Conservation (phyloP, 1,284 basidiomycete species). For the Erythrobasidium hasegawianum region DNA sequence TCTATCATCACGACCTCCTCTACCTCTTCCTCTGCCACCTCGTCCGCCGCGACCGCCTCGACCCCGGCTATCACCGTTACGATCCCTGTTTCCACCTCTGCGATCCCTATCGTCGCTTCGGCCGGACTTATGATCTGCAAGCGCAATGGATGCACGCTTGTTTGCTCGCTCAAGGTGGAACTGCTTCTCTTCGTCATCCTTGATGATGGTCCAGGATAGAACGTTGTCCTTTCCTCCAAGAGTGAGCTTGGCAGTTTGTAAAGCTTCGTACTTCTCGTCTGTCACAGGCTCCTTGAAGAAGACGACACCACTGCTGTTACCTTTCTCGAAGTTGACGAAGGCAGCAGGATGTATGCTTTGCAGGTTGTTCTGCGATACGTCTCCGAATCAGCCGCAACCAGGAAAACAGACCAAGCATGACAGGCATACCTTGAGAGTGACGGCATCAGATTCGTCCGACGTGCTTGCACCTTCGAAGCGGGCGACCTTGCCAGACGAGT, state of each 20-base stretch:
- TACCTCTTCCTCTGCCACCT: constrained; percentile 46
- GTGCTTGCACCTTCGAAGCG: constrained; percentile 55
- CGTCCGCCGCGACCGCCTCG: constrained; percentile 47
- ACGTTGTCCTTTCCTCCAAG: constrained; percentile 50
- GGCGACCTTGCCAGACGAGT: constrained; percentile 67
- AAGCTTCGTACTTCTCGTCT: constrained; percentile 52
- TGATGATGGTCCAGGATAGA: constrained; percentile 42
- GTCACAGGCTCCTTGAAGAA: constrained; percentile 51
- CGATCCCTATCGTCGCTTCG: constrained; percentile 58
- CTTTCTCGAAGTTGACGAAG: constrained; percentile 52
- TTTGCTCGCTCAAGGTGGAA: constrained; percentile 70
- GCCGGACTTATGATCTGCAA: constrained; percentile 61
- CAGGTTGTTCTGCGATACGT: constrained; percentile 18
- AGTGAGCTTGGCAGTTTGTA: constrained; percentile 51
- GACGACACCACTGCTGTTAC: constrained; percentile 51
- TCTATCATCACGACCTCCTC: constrained; percentile 44
- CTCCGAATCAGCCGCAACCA: constrained; percentile 6
- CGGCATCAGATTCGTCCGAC: constrained; percentile 37
- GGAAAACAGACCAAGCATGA: constrained; percentile 29
- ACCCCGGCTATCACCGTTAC: constrained; percentile 54
- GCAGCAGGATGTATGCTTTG: constrained; percentile 37
- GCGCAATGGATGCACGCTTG: constrained; percentile 53
- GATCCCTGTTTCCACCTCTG: constrained; percentile 60
- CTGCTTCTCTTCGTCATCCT: constrained; percentile 64
- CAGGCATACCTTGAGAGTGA: constrained; percentile 40